Evolutionary conservation across 495 filamentous ascomycete species (phyloP).

Genomic region (Patellaria atrata): DNA sequence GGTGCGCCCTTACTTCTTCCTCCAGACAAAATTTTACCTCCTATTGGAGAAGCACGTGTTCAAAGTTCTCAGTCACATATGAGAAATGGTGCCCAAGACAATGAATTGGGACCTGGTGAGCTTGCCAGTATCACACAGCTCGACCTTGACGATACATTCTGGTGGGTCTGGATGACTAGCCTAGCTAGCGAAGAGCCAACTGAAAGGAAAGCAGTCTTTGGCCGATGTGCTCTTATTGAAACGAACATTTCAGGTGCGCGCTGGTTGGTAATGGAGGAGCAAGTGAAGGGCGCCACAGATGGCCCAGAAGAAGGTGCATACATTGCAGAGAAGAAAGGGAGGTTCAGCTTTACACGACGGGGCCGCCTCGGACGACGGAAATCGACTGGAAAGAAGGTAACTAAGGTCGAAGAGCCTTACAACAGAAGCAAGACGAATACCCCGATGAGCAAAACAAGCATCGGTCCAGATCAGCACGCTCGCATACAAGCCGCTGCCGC

Average conservation of each 20-base stretch:
- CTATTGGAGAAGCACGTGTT: conserved; percentile 53
- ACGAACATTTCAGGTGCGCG: conserved; percentile 65
- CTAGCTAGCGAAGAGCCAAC: conserved; percentile 77
- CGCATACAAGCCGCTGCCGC: conserved; percentile 81
- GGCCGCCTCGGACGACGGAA: conserved; percentile 50
- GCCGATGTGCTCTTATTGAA: conserved; percentile 82
- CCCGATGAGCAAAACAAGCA: conserved; percentile 67
- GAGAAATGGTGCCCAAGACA: conserved; percentile 45
- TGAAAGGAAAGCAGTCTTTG: conserved; percentile 80
- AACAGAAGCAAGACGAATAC: conserved; percentile 32
- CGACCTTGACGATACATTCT: conserved; percentile 89
- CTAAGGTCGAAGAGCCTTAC: conserved; percentile 35
- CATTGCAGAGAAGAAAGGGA: conserved; percentile 84
- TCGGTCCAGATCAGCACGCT: conserved; percentile 83
- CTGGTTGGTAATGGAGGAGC: conserved; percentile 93
- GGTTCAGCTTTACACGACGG: conserved; percentile 72
- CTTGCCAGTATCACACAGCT: conserved; percentile 77
- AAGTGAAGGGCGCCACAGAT: conserved; percentile 83
- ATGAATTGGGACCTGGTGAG: conserved; percentile 74
- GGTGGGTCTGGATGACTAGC: conserved; percentile 99
- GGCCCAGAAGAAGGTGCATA: conserved; percentile 73
- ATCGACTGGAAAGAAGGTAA: conserved; percentile 42
- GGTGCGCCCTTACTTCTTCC: conserved; percentile 59
- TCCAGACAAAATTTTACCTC: conserved; percentile 81
- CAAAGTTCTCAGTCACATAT: conserved; percentile 82